phyloP scores from a whole-genome alignment of 192 early-diverging fungal genomes.

The Gryganskiella cystojenkinii region DNA sequence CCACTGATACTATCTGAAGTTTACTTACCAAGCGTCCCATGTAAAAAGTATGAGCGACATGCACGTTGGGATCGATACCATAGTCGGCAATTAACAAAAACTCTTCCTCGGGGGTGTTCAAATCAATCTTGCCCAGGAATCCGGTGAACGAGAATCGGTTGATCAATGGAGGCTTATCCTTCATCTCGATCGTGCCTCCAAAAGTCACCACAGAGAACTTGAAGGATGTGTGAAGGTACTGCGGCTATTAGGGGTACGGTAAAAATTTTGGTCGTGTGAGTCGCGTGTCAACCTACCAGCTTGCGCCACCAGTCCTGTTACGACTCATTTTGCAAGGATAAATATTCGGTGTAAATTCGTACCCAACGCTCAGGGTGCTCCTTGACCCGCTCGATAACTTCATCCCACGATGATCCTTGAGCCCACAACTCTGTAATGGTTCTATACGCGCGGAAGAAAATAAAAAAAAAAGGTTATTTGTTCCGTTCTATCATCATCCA shows the following conservation, averaged over 20 bases:
- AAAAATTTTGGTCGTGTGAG: not conserved
- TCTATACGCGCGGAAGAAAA: constrained; percentile 49
- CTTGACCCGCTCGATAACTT: constrained; percentile 69
- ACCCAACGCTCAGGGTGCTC: constrained; percentile 69
- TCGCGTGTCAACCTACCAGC: not conserved
- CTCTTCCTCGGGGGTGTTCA: constrained; percentile 81
- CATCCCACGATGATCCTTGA: constrained; percentile 66
- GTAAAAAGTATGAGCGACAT: constrained; percentile 62
- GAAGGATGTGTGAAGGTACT: constrained; percentile 70
- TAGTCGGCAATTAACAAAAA: constrained; percentile 87
- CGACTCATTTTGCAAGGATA: too few relatives aligned
- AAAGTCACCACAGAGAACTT: constrained; percentile 83
- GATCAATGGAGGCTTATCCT: constrained; percentile 83
- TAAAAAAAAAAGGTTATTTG: too few relatives aligned
- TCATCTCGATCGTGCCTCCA: constrained; percentile 74
- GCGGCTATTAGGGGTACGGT: constrained; percentile 38
- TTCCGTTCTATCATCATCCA: too few relatives aligned
- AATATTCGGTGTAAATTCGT: too few relatives aligned
- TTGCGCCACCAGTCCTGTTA: too few relatives aligned
- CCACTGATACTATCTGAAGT: too few relatives aligned
- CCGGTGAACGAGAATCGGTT: constrained; percentile 87
- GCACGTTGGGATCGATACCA: constrained; percentile 58
- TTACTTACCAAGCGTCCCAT: constrained; percentile 72
- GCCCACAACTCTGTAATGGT: constrained; percentile 86
- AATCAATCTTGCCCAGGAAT: constrained; percentile 84